Percentiles rank a stretch among this genome's conserved stretches.
These are phyloP conservation scores for Tulasnella sp. DNA, from an alignment of 768 basidiomycete species.

Conservation along the genomic window DNA sequence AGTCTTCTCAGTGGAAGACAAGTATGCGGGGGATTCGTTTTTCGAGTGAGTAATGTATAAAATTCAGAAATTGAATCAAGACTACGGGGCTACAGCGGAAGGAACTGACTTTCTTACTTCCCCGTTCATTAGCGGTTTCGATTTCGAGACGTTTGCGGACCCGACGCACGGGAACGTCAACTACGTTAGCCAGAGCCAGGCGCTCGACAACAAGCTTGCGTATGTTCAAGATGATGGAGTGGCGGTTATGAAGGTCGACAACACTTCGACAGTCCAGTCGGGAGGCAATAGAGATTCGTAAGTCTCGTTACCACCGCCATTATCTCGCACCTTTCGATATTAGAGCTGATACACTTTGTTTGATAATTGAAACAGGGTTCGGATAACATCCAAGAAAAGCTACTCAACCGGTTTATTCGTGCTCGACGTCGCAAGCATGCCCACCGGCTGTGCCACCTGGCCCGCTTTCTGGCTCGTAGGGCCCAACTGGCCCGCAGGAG, in stretches of 20 bases:
- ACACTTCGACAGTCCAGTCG: slow-evolving; percentile 36
- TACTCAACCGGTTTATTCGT: slow-evolving; percentile 65
- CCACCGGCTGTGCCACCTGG: slow-evolving; percentile 49
- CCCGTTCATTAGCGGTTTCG: slow-evolving; percentile 44
- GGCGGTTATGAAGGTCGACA: slow-evolving; percentile 54
- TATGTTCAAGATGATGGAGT: slow-evolving; percentile 50
- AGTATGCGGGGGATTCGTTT: slow-evolving; percentile 45
- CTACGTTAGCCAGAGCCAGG: slow-evolving; percentile 41
- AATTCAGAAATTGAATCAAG: neutral
- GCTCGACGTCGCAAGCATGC: slow-evolving; percentile 60
- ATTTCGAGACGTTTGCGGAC: slow-evolving; percentile 52
- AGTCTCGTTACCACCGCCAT: slow-evolving; percentile 17
- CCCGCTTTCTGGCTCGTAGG: slow-evolving; percentile 25
- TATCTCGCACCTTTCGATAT: slow-evolving; percentile 4
- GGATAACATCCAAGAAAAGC: slow-evolving; percentile 52
- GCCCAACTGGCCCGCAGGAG: slow-evolving; percentile 47
- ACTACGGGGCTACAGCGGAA: neutral
- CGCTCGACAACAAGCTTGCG: slow-evolving; percentile 44
- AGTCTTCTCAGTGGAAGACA: slow-evolving; percentile 32
- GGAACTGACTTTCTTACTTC: neutral
- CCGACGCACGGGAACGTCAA: slow-evolving; percentile 64
- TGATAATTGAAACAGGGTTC: slow-evolving; percentile 38
- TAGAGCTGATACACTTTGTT: neutral
- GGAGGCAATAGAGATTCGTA: slow-evolving; percentile 49
- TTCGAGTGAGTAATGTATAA: slow-evolving; percentile 39